Evolutionary conservation across 2,329 filamentous ascomycete genomes (phyloP).

Genomic region (Aspergillus ochraceoroseus): DNA sequence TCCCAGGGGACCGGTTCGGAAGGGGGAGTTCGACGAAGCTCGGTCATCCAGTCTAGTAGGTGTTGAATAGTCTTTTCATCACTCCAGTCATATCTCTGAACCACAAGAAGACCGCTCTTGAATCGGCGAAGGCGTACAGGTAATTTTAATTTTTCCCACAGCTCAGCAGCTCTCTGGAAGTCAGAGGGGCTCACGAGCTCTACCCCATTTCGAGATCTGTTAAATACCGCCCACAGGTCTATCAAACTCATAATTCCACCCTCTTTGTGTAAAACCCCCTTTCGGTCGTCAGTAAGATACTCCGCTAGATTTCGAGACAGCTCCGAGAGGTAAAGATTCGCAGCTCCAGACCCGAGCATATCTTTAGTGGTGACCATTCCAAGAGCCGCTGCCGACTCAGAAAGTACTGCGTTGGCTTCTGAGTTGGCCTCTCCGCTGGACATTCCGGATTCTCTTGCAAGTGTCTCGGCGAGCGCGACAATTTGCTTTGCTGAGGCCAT

Average conservation of each 20-base stretch:
- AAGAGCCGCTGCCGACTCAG: slow-evolving; percentile 75
- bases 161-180: slow-evolving; percentile 79
- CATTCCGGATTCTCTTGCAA: slow-evolving; percentile 63
- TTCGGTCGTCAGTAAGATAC: slow-evolving; percentile 78
- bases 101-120: slow-evolving; percentile 89
- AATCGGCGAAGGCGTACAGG: slow-evolving; percentile 84
- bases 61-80: slow-evolving; percentile 83
- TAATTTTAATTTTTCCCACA: slow-evolving; percentile 83
- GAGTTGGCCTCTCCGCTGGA: slow-evolving; percentile 55
- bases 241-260: slow-evolving; percentile 87
- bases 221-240: slow-evolving; percentile 92
- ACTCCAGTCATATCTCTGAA: slow-evolving; percentile 79
- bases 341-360: slow-evolving; percentile 74
- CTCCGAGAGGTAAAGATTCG: slow-evolving; percentile 84
- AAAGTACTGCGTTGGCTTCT: slow-evolving; percentile 69
- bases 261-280: slow-evolving; percentile 69
- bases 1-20: slow-evolving; percentile 67
- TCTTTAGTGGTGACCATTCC: slow-evolving; percentile 93
- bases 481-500: slow-evolving; percentile 98
- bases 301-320: slow-evolving; percentile 79
- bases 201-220: slow-evolving; percentile 84
- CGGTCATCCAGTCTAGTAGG: slow-evolving; percentile 70
- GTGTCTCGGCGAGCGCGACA: slow-evolving; percentile 83
- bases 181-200: slow-evolving; percentile 89
- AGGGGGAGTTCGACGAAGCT: slow-evolving; percentile 63